These are phyloP conservation scores for Candida ortonii DNA, from an alignment of 805 yeast genomes.

Conservation along the genomic window DNA sequence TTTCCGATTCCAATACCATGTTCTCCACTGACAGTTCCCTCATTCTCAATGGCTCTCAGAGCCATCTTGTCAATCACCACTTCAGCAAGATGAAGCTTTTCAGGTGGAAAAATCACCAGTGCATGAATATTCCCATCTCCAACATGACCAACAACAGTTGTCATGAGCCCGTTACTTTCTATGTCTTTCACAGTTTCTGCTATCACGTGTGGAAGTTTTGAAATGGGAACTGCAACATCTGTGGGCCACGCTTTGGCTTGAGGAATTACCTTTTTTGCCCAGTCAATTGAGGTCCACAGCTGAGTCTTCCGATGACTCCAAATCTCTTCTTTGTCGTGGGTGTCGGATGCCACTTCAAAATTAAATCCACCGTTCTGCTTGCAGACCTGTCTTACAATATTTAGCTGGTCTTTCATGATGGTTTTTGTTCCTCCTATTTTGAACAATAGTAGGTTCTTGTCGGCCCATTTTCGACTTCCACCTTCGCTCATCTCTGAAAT, in stretches of 20 bases:
- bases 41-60: slow-evolving; percentile 58
- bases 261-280: slow-evolving; percentile 50
- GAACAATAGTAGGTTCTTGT: slow-evolving; percentile 44
- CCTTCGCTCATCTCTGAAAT: slow-evolving; percentile 51
- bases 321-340: slow-evolving; percentile 59
- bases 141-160: slow-evolving; percentile 69
- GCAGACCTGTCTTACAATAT: slow-evolving; percentile 51
- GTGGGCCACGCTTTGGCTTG: slow-evolving; percentile 60
- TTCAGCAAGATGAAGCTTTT: slow-evolving; percentile 44
- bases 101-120: slow-evolving; percentile 53
- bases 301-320: slow-evolving; percentile 76
- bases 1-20: slow-evolving; percentile 87
- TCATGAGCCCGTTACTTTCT: slow-evolving; percentile 46
- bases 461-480: slow-evolving; percentile 27
- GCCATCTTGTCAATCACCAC: slow-evolving; percentile 60
- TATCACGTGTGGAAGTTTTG: slow-evolving; percentile 59
- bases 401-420: slow-evolving; percentile 40
- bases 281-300: slow-evolving; percentile 63
- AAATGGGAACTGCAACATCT: slow-evolving; percentile 80
- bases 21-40: slow-evolving; percentile 83
- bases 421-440: slow-evolving; percentile 55
- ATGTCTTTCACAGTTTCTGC: slow-evolving; percentile 61
- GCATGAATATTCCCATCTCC: slow-evolving; percentile 84
- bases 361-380: slow-evolving; percentile 47
- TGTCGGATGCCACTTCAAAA: slow-evolving; percentile 56